These are phyloP conservation scores for Ogataea kodamae DNA, from an alignment of 805 yeast species.

Conservation along the genomic window DNA sequence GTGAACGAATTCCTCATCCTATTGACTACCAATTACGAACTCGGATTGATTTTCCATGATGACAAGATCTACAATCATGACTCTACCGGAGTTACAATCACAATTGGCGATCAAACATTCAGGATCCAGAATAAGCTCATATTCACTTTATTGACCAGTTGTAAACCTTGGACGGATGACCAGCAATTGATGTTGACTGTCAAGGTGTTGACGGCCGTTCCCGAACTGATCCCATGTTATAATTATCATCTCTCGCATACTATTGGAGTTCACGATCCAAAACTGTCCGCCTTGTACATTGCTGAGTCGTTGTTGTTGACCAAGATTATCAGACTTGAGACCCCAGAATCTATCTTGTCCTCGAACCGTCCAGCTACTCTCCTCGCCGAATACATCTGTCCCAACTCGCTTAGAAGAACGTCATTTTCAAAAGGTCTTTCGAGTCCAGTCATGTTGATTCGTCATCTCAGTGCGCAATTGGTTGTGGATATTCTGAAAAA, in stretches of 20 bases:
- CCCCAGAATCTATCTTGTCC: slow-evolving; percentile 41
- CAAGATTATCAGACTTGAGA: slow-evolving; percentile 52
- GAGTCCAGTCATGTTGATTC: slow-evolving; percentile 47
- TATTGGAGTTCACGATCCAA: slow-evolving; percentile 75
- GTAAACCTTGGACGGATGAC: slow-evolving; percentile 81
- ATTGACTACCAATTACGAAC: slow-evolving; percentile 46
- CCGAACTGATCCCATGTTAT: slow-evolving; percentile 75
- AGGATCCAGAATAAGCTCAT: slow-evolving; percentile 65
- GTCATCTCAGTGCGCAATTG: slow-evolving; percentile 62
- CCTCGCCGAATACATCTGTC: slow-evolving; percentile 57
- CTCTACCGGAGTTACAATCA: slow-evolving; percentile 41
- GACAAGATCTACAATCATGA: slow-evolving; percentile 34
- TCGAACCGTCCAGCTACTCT: slow-evolving; percentile 19
- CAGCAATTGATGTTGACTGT: slow-evolving; percentile 55
- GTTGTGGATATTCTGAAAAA: slow-evolving; percentile 53
- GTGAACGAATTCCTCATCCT: slow-evolving; percentile 46
- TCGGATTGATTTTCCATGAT: slow-evolving; percentile 45
- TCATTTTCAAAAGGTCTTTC: slow-evolving; percentile 58
- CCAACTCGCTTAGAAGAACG: slow-evolving; percentile 57
- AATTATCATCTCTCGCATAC: slow-evolving; percentile 51
- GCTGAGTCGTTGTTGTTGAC: slow-evolving; percentile 64
- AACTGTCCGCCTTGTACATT: slow-evolving; percentile 76
- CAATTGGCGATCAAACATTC: slow-evolving; percentile 49
- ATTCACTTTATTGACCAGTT: slow-evolving; percentile 54
- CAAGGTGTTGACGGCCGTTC: slow-evolving; percentile 47